Evolutionary conservation across 805 yeast genomes (phyloP), one percentile per base, ranked within the genome.

Genomic region (Wickerhamomyces ciferrii): DNA sequence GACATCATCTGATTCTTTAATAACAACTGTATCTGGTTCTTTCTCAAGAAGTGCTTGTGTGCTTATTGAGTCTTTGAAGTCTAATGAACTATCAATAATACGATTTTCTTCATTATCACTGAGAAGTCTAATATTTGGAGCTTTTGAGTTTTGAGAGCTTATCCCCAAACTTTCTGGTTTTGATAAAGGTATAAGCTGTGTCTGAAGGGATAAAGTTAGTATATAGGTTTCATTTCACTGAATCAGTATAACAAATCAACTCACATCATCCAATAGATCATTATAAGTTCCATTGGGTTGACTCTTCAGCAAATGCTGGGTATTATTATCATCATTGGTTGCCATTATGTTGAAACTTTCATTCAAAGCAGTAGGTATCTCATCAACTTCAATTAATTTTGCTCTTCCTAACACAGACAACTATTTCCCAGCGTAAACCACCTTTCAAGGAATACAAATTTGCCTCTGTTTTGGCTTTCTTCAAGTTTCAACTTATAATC

Each of bases 41-140:
- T 18, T 45, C 10, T 41, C 45, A 25, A 52, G 41, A 3, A 56
- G 32, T 17, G 43, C 54, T 34, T 57, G 61, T 2, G 63, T 55
- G 39, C 53, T 49, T 2, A 51, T 38, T 8, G 49, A 42, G 43
- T 48, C 58, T 23, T 38, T 37, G 23, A 35, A 35, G 19, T 58
- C 63, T 25, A 52, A 47, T 17, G 63, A 59, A 2, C 61, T 56
- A 40, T 59, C 60, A 14, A 56, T 53, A 2, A 58, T 42, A 20
- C 41, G 35, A 44, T 59, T 59, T 7, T 55, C 60, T 21, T 59
- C 63, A 9, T 41, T 41, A 6, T 53, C 45, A 4, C 47, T 46
- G 8, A 59, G 43, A 14, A 55, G 32, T 31, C 46, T 47, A 14
- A 59, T 35, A 21, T 42, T 46, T 15, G 40, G 39, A 5, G 50